phyloP scores from a whole-genome alignment of 2,329 filamentous ascomycete species.

The Colletotrichum camelliae region DNA sequence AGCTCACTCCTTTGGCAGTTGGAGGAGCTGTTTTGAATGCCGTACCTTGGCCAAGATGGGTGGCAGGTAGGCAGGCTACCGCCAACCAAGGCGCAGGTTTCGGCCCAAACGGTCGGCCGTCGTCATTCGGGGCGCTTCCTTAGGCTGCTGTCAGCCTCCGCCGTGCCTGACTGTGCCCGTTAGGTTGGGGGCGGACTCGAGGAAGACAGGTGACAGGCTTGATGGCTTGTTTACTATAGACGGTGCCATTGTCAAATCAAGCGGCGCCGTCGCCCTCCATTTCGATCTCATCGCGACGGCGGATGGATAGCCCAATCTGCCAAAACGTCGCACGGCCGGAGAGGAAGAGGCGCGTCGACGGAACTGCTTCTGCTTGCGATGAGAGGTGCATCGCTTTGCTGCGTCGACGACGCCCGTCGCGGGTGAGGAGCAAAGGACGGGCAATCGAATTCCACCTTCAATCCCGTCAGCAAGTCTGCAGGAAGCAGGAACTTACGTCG shows the following conservation, averaged over 20 bases:
- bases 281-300: constrained; percentile 28
- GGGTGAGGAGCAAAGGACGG: background rate
- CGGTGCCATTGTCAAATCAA: constrained; percentile 40
- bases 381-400: background rate
- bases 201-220: constrained; percentile 13
- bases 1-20: background rate
- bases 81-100: constrained; percentile 11
- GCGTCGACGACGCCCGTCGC: background rate
- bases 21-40: background rate
- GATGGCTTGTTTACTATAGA: constrained; percentile 15
- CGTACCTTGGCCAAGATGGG: background rate
- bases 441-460: background rate
- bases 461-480: background rate
- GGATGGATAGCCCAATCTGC: constrained; percentile 21
- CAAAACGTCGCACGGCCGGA: background rate
- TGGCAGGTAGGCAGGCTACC: background rate
- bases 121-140: constrained; percentile 15
- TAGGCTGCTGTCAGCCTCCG: constrained; percentile 31
- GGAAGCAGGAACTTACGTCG: background rate
- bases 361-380: background rate
- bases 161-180: constrained; percentile 27
- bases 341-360: background rate
- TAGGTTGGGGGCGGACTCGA: constrained; percentile 2
- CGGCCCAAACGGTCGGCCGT: constrained; percentile 7
- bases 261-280: constrained; percentile 29